Percentiles rank a stretch among this genome's conserved stretches.
These are phyloP conservation scores for Saposhnikovia divaricata DNA, from an alignment of 129 eudicot genomes.

Conservation along the genomic window DNA sequence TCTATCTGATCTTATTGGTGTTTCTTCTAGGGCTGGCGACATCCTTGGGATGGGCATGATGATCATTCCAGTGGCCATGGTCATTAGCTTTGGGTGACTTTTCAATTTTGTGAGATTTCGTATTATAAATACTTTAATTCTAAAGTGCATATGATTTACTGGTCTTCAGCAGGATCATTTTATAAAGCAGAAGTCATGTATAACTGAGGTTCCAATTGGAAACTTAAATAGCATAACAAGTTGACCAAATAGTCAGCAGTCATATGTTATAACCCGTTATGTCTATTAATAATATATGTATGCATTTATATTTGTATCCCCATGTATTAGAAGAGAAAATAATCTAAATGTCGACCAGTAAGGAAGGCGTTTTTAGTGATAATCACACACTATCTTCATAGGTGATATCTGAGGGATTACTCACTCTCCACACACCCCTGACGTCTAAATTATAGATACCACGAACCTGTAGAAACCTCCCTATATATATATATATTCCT, in stretches of 20 bases:
- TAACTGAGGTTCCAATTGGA: background rate
- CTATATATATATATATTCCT: background rate
- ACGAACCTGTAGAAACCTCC: background rate
- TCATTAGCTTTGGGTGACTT: conserved; percentile 15
- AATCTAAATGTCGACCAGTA: background rate
- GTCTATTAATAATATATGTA: too few relatives aligned
- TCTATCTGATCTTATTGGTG: background rate
- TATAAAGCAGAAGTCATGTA: background rate
- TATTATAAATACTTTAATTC: background rate
- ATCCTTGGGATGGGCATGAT: conserved; percentile 43
- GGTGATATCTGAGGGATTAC: background rate
- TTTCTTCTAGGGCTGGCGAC: conserved; percentile 33
- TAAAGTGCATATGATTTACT: background rate
- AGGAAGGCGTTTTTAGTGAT: background rate
- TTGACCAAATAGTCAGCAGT: background rate
- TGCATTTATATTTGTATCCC: too few relatives aligned
- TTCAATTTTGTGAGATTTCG: background rate
- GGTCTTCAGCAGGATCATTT: background rate
- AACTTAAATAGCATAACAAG: background rate
- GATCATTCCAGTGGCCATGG: conserved; percentile 31
- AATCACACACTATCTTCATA: background rate
- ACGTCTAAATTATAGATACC: too few relatives aligned
- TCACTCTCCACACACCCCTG: background rate
- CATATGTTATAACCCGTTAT: background rate
- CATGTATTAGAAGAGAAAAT: background rate